Conservation (phyloP, 2,329 filamentous ascomycete species). For the Sporothrix euskadiensis region DNA sequence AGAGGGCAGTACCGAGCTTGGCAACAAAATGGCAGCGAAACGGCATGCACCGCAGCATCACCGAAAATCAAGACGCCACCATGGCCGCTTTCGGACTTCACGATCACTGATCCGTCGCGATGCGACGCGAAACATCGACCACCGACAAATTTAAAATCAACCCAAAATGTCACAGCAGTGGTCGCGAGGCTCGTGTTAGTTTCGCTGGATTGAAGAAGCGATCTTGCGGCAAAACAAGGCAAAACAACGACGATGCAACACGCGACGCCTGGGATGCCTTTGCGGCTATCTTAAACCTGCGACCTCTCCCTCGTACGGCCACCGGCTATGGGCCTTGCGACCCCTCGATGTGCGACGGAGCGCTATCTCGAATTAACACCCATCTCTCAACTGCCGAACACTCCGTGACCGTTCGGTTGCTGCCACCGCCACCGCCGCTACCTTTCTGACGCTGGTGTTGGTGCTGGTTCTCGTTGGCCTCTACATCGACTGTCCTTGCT, state of each 20-base stretch:
- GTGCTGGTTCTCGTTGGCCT: background rate
- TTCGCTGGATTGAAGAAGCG: background rate
- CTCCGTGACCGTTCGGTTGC: background rate
- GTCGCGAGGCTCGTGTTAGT: background rate
- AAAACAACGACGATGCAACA: background rate
- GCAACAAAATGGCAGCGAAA: background rate
- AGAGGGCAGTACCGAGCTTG: background rate
- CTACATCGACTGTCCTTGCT: background rate
- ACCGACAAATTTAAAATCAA: background rate
- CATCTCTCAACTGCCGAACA: background rate
- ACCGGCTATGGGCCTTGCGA: background rate
- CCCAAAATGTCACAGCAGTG: background rate
- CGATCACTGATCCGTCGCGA: background rate
- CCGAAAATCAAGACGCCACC: background rate
- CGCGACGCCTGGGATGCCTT: background rate
- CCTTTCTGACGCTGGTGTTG: background rate
- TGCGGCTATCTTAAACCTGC: too few species aligned
- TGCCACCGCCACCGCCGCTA: background rate
- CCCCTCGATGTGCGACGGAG: background rate
- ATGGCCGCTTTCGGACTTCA: conserved; percentile 5
- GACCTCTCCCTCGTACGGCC: background rate
- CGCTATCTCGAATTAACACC: background rate
- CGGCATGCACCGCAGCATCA: background rate
- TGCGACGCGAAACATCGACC: background rate
- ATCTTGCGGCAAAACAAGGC: background rate